phyloP scores from a whole-genome alignment of 2,329 filamentous ascomycete genomes.

The Ophiostoma himal-ulmi region DNA sequence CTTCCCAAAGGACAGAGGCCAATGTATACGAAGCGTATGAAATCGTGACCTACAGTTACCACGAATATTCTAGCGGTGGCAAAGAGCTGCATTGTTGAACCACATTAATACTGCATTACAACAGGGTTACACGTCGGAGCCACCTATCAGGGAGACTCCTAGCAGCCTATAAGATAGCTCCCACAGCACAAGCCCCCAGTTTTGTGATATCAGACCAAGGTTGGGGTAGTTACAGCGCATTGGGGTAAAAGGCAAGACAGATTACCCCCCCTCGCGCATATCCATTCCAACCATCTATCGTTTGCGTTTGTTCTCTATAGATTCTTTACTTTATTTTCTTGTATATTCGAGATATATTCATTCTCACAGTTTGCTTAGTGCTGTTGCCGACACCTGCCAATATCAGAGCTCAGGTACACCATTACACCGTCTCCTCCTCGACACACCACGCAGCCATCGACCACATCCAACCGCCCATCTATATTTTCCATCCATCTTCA shows the following conservation, averaged over 20 bases:
- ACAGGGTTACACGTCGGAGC: background rate
- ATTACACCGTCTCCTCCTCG: background rate
- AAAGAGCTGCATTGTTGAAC: background rate
- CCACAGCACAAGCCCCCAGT: background rate
- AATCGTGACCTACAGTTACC: too few species aligned
- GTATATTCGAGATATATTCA: background rate
- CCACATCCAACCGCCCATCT: background rate
- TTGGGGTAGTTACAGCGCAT: conserved; percentile 7
- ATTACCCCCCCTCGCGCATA: background rate
- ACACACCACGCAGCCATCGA: background rate
- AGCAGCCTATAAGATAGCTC: background rate
- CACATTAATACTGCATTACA: background rate
- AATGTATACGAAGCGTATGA: background rate
- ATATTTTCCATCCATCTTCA: background rate
- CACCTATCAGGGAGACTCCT: conserved; percentile 1
- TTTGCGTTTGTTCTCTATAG: background rate
- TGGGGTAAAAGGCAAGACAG: background rate
- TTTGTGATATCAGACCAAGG: conserved; percentile 12
- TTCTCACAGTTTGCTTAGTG: too few species aligned
- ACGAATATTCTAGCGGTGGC: background rate
- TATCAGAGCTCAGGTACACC: background rate
- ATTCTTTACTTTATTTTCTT: background rate
- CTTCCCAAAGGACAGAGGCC: background rate
- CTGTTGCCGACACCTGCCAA: background rate
- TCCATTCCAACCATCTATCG: background rate